Conservation (phyloP, 2,329 filamentous ascomycete species). For the Hypoxylon sp. region DNA sequence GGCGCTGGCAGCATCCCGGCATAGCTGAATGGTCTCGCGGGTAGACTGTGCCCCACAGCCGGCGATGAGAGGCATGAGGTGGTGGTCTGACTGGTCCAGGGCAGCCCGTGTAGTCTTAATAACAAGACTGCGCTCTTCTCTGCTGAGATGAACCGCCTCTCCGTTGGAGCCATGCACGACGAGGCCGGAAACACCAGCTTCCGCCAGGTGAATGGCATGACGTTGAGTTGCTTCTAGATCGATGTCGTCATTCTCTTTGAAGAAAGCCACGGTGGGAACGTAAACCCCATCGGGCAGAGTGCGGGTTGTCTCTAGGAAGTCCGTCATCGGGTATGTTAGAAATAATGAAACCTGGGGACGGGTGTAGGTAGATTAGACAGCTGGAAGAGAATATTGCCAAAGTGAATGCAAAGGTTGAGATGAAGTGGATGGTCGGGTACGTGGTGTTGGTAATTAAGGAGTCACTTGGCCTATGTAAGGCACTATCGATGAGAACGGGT, state of each 20-base stretch:
- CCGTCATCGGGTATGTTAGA: slow-evolving; percentile 41
- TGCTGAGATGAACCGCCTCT: slow-evolving; percentile 77
- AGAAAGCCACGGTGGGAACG: slow-evolving; percentile 73
- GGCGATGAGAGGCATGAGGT: slow-evolving; percentile 72
- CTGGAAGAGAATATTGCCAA: neutral
- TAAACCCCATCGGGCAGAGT: slow-evolving; percentile 62
- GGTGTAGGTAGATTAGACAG: slow-evolving; percentile 3
- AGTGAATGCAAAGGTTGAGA: neutral
- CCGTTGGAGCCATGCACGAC: slow-evolving; percentile 79
- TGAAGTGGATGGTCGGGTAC: neutral
- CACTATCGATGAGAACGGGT: neutral
- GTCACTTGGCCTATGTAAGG: slow-evolving; percentile 7
- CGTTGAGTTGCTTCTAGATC: slow-evolving; percentile 64
- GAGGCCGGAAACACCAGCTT: slow-evolving; percentile 73
- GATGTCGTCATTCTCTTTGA: slow-evolving; percentile 65
- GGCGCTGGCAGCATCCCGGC: slow-evolving; percentile 70
- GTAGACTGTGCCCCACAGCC: slow-evolving; percentile 76
- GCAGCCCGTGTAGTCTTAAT: slow-evolving; percentile 71
- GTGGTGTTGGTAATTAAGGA: neutral
- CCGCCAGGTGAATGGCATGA: slow-evolving; percentile 69
- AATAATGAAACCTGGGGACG: neutral
- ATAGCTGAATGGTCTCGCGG: slow-evolving; percentile 73
- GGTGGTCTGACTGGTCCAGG: slow-evolving; percentile 67
- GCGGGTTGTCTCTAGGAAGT: slow-evolving; percentile 29
- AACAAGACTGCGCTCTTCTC: slow-evolving; percentile 72